These are phyloP conservation scores for Cytidiella melzeri DNA, from an alignment of 768 basidiomycete genomes.

Conservation along the genomic window DNA sequence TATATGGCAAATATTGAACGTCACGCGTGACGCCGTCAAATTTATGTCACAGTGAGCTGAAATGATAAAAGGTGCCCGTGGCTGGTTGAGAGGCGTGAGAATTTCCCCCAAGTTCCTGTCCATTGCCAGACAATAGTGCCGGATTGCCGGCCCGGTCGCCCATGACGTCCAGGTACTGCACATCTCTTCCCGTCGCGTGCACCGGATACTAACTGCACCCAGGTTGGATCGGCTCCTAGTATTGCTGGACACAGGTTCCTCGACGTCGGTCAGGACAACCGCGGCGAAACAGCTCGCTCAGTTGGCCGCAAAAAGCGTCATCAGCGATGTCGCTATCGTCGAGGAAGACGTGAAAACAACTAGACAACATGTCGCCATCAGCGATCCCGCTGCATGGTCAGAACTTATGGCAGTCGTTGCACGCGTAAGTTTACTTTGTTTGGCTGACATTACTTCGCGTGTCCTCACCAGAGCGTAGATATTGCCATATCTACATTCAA, in stretches of 20 bases:
- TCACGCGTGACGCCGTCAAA: conserved; percentile 34
- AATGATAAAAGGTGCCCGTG: conserved; percentile 52
- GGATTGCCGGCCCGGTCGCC: conserved; percentile 44
- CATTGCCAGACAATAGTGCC: conserved; percentile 33
- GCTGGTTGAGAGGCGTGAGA: conserved; percentile 38
- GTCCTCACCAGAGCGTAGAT: conserved; percentile 44
- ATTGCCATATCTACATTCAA: conserved; percentile 85
- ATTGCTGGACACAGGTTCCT: conserved; percentile 93
- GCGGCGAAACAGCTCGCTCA: conserved; percentile 95
- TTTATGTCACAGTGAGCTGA: conserved; percentile 34
- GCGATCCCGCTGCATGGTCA: conserved; percentile 77
- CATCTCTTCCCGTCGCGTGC: no score
- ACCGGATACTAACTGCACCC: conserved; percentile 1
- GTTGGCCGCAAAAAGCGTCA: conserved; percentile 80
- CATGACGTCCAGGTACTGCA: conserved; percentile 78
- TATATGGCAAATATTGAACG: conserved; percentile 1
- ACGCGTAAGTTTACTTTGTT: conserved; percentile 45
- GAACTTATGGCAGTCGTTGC: conserved; percentile 88
- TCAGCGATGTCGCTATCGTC: conserved; percentile 65
- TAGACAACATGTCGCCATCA: conserved; percentile 50
- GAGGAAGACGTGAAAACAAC: conserved; percentile 70
- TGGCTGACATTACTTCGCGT: neutral
- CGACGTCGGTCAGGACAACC: conserved; percentile 83
- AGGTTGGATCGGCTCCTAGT: conserved; percentile 97
- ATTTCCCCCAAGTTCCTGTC: conserved; percentile 37